phyloP scores from a whole-genome alignment of 352 stramenopile species.

The Pseudoperonospora humuli region DNA sequence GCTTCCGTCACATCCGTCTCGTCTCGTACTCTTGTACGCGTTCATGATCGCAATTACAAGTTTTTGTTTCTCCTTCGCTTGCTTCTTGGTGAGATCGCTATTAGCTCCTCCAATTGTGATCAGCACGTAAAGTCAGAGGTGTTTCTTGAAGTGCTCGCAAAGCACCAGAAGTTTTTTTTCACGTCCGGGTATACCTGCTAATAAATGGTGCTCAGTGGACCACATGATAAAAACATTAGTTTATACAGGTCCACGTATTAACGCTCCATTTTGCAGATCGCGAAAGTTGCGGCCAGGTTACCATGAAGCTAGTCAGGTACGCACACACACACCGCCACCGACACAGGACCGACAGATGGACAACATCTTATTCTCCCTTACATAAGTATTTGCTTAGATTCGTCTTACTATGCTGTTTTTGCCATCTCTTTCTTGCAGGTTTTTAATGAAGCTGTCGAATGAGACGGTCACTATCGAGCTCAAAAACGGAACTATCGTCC shows the following conservation, averaged over 20 bases:
- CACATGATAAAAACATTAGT: too few species aligned
- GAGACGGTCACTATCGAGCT: slow-evolving; percentile 99
- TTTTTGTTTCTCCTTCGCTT: too few species aligned
- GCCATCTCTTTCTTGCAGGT: slow-evolving; percentile 37
- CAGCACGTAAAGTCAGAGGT: too few species aligned
- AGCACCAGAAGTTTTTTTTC: too few species aligned
- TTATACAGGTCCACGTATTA: neutral
- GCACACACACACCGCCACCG: neutral
- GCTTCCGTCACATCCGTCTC: too few species aligned
- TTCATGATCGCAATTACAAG: too few species aligned
- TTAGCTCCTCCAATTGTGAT: too few species aligned
- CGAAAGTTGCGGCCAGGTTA: slow-evolving; percentile 1
- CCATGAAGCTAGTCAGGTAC: slow-evolving; percentile 42
- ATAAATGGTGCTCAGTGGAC: too few species aligned
- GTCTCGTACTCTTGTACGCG: too few species aligned
- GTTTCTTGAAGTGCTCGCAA: too few species aligned
- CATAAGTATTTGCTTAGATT: neutral
- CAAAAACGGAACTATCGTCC: slow-evolving; percentile 99
- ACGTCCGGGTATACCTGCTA: too few species aligned
- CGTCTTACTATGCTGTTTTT: neutral
- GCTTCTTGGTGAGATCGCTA: too few species aligned
- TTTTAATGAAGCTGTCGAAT: slow-evolving; percentile 98
- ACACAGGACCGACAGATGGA: neutral
- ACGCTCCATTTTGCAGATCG: slow-evolving; percentile 5
- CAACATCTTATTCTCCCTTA: neutral